phyloP scores from a whole-genome alignment of 2,329 filamentous ascomycete genomes.

The Emydomyces testavorans region DNA sequence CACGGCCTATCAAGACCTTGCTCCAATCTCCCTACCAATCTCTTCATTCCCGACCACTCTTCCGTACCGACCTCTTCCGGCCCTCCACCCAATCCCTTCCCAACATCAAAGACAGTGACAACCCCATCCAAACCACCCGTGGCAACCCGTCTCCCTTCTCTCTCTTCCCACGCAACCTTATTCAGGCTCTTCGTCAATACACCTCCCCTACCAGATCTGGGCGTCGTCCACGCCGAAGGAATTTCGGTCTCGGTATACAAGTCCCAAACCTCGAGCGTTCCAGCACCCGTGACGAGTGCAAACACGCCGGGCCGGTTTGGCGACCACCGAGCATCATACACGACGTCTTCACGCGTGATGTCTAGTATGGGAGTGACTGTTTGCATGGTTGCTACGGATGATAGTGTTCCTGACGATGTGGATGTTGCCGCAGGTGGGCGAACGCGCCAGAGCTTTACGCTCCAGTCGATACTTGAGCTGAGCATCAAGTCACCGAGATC shows the following conservation, averaged over 20 bases:
- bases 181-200: slow-evolving; percentile 80
- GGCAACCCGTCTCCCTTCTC: slow-evolving; percentile 74
- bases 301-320: slow-evolving; percentile 91
- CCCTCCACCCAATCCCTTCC: slow-evolving; percentile 60
- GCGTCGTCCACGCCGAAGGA: slow-evolving; percentile 68
- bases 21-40: slow-evolving; percentile 67
- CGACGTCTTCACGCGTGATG: slow-evolving; percentile 85
- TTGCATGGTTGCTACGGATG: slow-evolving; percentile 32
- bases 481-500: slow-evolving; percentile 91
- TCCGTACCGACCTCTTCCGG: slow-evolving; percentile 71
- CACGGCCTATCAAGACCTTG: slow-evolving; percentile 28
- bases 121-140: slow-evolving; percentile 87
- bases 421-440: slow-evolving; percentile 41
- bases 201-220: slow-evolving; percentile 49
- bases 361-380: slow-evolving; percentile 67
- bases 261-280: slow-evolving; percentile 90
- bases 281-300: slow-evolving; percentile 83
- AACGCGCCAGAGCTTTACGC: slow-evolving; percentile 91
- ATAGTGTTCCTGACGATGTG: slow-evolving; percentile 25
- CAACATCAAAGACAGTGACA: slow-evolving; percentile 84
- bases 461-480: slow-evolving; percentile 91
- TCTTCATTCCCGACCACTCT: slow-evolving; percentile 90
- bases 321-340: slow-evolving; percentile 94
- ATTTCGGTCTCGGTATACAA: slow-evolving; percentile 86
- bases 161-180: slow-evolving; percentile 85